Percentiles rank a stretch among this genome's conserved stretches.
Conservation (phyloP, 2,329 filamentous ascomycete species). For the Colletotrichum sp. region DNA sequence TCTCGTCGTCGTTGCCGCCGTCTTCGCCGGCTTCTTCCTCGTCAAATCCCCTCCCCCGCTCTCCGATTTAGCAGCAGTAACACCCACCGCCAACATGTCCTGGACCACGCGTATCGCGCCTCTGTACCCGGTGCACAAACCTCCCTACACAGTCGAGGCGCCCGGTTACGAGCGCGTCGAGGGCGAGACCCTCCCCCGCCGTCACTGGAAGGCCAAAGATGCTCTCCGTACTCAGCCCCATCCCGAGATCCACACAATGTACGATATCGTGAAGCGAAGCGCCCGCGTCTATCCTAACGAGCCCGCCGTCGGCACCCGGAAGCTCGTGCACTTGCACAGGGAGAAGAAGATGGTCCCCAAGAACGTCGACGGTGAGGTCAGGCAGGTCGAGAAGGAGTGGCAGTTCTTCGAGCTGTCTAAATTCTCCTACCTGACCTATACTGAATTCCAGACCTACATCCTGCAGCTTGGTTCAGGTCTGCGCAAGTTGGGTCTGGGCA, state of each 20-base stretch:
- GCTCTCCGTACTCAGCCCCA: constrained; percentile 70
- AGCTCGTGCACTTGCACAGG: constrained; percentile 76
- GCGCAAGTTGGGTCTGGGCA: constrained; percentile 63
- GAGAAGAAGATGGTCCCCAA: constrained; percentile 93
- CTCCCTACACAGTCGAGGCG: constrained; percentile 78
- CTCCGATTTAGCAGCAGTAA: not conserved
- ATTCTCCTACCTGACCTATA: constrained; percentile 79
- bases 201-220: constrained; percentile 74
- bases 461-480: constrained; percentile 75
- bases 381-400: constrained; percentile 89
- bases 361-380: constrained; percentile 79
- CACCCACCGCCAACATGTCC: constrained; percentile 30
- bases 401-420: constrained; percentile 83
- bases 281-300: constrained; percentile 67
- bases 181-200: constrained; percentile 85
- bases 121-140: constrained; percentile 66
- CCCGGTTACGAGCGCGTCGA: constrained; percentile 71
- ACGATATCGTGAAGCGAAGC: constrained; percentile 76
- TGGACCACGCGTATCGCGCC: constrained; percentile 53
- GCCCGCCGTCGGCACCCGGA: constrained; percentile 73
- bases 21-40: not conserved
- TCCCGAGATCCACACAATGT: constrained; percentile 76
- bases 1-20: not conserved
- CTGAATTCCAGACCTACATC: constrained; percentile 76
- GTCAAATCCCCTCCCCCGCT: not conserved